phyloP scores from a whole-genome alignment of 495 filamentous ascomycete genomes.

The Astrocystis sublimbata region DNA sequence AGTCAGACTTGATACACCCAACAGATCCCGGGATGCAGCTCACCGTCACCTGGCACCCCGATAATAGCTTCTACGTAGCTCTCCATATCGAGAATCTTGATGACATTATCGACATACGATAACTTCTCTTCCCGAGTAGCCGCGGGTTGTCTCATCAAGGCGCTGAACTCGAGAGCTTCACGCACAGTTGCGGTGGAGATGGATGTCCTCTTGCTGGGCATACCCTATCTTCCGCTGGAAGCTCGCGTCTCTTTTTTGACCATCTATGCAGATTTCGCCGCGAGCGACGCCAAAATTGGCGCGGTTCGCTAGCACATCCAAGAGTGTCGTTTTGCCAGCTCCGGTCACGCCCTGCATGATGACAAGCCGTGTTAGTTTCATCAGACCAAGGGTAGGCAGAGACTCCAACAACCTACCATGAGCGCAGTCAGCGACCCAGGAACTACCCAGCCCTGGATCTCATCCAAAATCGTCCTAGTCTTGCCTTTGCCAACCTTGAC shows the following conservation, averaged over 20 bases:
- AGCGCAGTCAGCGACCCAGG: conserved; percentile 70
- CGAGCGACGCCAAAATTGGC: conserved; percentile 66
- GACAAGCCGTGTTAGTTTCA: too few species aligned
- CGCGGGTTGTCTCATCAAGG: conserved; percentile 67
- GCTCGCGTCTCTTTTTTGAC: conserved; percentile 57
- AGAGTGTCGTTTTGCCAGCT: conserved; percentile 65
- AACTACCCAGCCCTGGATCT: conserved; percentile 66
- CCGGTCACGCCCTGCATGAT: conserved; percentile 47
- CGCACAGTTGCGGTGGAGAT: conserved; percentile 75
- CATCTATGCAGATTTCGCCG: conserved; percentile 68
- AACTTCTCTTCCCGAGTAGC: conserved; percentile 62
- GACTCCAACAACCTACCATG: conserved; percentile 40
- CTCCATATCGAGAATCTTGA: conserved; percentile 54
- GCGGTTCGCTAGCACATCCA: conserved; percentile 65
- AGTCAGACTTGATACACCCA: too few species aligned
- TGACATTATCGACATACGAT: conserved; percentile 72
- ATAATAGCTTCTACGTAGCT: conserved; percentile 71
- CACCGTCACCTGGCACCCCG: conserved; percentile 62
- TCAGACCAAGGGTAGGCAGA: neutral
- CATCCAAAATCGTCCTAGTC: conserved; percentile 56
- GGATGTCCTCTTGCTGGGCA: conserved; percentile 80
- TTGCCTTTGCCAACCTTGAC: neutral
- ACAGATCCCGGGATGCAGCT: too few species aligned
- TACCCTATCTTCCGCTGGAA: conserved; percentile 82
- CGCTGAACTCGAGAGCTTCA: conserved; percentile 68